These are phyloP conservation scores for Quercus alba DNA, from an alignment of 306 rosid species.

Conservation along the genomic window DNA sequence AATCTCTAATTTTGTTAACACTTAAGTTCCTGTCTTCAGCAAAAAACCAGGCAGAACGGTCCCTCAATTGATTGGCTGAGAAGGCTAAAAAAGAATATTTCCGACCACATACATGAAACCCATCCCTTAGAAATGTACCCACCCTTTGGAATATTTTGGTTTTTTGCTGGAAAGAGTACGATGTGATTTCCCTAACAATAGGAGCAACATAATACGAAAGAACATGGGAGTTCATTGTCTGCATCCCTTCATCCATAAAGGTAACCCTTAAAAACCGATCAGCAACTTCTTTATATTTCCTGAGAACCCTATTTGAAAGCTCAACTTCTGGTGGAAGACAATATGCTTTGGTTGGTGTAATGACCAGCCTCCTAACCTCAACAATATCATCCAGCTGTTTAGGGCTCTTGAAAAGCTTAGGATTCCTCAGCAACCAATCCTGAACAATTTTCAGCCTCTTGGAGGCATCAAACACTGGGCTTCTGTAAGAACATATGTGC, in stretches of 20 bases:
- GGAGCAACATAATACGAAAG: conserved; percentile 66
- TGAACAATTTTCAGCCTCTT: conserved; percentile 58
- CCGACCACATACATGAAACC: conserved; percentile 67
- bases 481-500: conserved; percentile 59
- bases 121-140: conserved; percentile 43
- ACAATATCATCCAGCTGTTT: conserved; percentile 51
- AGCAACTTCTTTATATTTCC: conserved; percentile 58
- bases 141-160: conserved; percentile 59
- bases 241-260: conserved; percentile 95
- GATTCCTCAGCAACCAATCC: conserved; percentile 66
- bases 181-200: conserved; percentile 65
- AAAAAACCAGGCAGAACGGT: conserved; percentile 92
- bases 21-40: conserved; percentile 36
- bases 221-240: conserved; percentile 52
- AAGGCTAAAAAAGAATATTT: conserved; percentile 75
- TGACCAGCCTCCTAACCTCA: conserved; percentile 75
- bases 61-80: conserved; percentile 82
- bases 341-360: conserved; percentile 85
- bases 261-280: conserved; percentile 80
- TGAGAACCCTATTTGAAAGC: conserved; percentile 77
- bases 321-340: conserved; percentile 81
- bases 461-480: conserved; percentile 59
- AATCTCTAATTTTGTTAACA: conserved; percentile 28
- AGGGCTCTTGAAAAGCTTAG: conserved; percentile 56
- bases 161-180: conserved; percentile 50